Base-by-base conservation (phyloP, 768 basidiomycete species). In the Mycena kentingensis region DNA sequence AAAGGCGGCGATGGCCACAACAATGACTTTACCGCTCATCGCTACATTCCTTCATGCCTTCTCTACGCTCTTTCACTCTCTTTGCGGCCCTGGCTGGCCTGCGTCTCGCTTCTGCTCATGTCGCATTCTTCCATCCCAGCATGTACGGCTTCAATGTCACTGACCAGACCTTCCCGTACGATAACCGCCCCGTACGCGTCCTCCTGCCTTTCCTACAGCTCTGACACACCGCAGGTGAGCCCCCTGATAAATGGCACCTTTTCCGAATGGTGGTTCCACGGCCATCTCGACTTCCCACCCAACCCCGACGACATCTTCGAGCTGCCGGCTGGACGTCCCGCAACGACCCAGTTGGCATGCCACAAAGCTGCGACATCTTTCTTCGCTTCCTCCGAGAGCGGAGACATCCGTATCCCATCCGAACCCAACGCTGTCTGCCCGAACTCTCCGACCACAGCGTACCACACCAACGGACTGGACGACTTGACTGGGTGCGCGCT, bases 91-190 rank as follows among this genome's bases (percentile, higher is more conserved):
- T 56, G 52, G 51, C 48, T 54, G 47, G 51, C 55, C 46, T 38
- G 13, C 26, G 19, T 38, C 18, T 44, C 27, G 52, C 39, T 16
- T 28, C 25, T 8, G 57, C 52, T 5, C 60, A 61, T 55, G 34
- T 48, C 10, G 82, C 78, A n/a, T 57, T 81, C 15, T 84, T 68
- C 67, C 75, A 80, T 51, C 76, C 81, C 3, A 76, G 78, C 64
- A 85, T 87, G 82, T 85, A 60, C 52, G 85, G 86, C 1, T 87
- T 83, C 73, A 85, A 87, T 49, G 84, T 84, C n/a, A 85, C 84
- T 1, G 52, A 58, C 6, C 41, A 74, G 31, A 79, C 79, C 1
- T 85, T 76, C 44, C 37, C 69, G 4, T 84, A 84, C 65, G 85
- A 87, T 61, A 87, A 87, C 64, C 79, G 85, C 2, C 84, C 87